Evolutionary conservation across 2,329 filamentous ascomycete species (phyloP).

Genomic region (Fusarium solani-melongenae): DNA sequence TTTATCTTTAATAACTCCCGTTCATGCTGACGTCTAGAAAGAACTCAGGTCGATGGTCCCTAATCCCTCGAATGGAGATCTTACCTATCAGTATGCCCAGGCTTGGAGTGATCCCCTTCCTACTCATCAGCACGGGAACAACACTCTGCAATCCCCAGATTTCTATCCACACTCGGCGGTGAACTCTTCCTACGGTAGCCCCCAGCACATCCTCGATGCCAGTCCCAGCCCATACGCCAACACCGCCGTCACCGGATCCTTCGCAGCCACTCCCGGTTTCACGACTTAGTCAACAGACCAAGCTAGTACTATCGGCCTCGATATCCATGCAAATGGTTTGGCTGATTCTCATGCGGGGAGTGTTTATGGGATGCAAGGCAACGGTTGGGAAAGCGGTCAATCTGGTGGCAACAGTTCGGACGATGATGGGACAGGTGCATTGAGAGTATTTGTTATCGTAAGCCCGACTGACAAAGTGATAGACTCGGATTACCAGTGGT

Average conservation of each 20-base stretch:
- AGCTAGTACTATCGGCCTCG: slow-evolving; percentile 16
- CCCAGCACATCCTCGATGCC: too few species aligned
- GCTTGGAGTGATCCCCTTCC: background rate
- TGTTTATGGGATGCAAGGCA: background rate
- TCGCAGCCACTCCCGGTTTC: slow-evolving; percentile 18
- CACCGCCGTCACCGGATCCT: background rate
- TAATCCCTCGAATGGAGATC: background rate
- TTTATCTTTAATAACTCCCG: accelerated
- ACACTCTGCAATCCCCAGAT: background rate
- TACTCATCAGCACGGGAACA: background rate
- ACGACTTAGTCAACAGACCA: slow-evolving; percentile 22
- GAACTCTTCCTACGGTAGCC: background rate
- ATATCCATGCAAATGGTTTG: slow-evolving; percentile 9
- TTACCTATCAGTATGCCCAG: background rate
- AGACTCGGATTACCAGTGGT: background rate
- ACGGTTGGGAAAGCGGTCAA: background rate
- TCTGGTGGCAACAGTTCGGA: background rate
- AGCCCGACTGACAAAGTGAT: background rate
- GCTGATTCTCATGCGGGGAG: slow-evolving; percentile 25
- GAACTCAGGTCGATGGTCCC: background rate
- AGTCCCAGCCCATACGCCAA: background rate
- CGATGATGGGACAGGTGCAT: background rate
- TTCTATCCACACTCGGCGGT: accelerated
- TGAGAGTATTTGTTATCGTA: accelerated
- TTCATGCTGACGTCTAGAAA: background rate